phyloP scores from a whole-genome alignment of 2,329 filamentous ascomycete genomes.

The Pyrenophora tritici-repentis region DNA sequence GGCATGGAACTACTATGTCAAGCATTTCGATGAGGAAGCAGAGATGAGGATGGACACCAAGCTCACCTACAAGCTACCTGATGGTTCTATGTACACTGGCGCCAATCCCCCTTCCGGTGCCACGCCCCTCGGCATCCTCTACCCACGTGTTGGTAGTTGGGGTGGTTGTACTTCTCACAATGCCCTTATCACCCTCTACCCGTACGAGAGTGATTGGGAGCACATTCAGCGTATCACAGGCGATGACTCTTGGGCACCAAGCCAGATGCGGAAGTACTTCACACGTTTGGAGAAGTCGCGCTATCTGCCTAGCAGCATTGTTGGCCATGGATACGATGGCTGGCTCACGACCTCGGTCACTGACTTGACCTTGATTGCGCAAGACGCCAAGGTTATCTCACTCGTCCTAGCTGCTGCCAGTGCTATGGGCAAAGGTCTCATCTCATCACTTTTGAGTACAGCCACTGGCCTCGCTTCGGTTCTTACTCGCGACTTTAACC shows the following conservation, averaged over 20 bases:
- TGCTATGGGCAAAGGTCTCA: conserved; percentile 52
- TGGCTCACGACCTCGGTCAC: conserved; percentile 60
- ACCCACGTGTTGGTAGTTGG: conserved; percentile 60
- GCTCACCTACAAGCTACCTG: conserved; percentile 51
- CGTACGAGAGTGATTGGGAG: conserved; percentile 63
- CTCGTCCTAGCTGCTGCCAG: conserved; percentile 57
- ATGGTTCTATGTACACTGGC: conserved; percentile 55
- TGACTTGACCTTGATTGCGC: conserved; percentile 55
- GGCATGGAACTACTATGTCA: conserved; percentile 66
- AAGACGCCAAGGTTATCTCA: conserved; percentile 60
- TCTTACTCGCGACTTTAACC: conserved; percentile 58
- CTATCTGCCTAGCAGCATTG: conserved; percentile 52
- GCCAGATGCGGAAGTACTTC: conserved; percentile 64
- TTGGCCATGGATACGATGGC: conserved; percentile 62
- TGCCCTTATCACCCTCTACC: conserved; percentile 62
- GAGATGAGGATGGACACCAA: conserved; percentile 61
- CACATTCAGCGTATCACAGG: conserved; percentile 62
- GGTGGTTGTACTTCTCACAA: conserved; percentile 66
- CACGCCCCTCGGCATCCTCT: conserved; percentile 57
- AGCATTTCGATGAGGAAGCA: conserved; percentile 60
- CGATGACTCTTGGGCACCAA: conserved; percentile 62
- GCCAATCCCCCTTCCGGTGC: conserved; percentile 58
- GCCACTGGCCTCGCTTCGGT: conserved; percentile 53
- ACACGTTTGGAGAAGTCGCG: conserved; percentile 57
- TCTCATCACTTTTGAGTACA: conserved; percentile 44